Evolutionary conservation across 768 basidiomycete genomes (phyloP), one percentile per base, ranked within the genome.

Genomic region (Lactifluus pinguis): DNA sequence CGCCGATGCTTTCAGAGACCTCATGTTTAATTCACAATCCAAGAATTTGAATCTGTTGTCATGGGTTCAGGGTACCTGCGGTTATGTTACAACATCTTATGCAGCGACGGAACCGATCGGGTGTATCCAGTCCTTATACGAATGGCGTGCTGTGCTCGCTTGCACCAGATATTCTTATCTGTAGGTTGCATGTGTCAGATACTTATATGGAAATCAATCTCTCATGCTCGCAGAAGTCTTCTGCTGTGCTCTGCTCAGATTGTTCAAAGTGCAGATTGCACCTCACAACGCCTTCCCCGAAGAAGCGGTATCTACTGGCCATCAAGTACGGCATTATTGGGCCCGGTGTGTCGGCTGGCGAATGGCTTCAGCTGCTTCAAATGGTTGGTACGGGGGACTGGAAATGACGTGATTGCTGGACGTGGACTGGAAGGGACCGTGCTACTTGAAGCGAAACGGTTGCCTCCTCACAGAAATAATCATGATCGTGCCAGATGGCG

Each of bases 351-450:
- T 68, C 68, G 0, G 71, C 70, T 0, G 77, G 79, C 3, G 82
- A 83, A 68, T 69, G 72, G 1, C 74, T 77, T 5, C 76, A 78
- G 69, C 72, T 83, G 13, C 69, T 81, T 41, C 25, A 25, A 25
- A 2, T 25, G 25, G 79, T 83, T 32, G 81, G 81, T 44, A 78
- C 78, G 0, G 75, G 75, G 6, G 71, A 75, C 11, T 83, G 80
- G 87, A 84, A 63, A 86, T 76, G 68, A 78, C 75, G 21, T 75
- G 76, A 49, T 78, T 83, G 0, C 80, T 83, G 11, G 77, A 71
- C 19, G 74, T 70, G 38, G 75, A 75, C 63, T 60, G 77, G 21
- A 74, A 72, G 4, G 66, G 65, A 2, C 32, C 6, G 45, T 71
- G 75, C 52, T 64, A 72, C 32, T 73, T 69, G 59, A 69, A 74